Evolutionary conservation across 192 early-diverging fungal genomes (phyloP).

Genomic region (Mycoemilia scoparia): DNA sequence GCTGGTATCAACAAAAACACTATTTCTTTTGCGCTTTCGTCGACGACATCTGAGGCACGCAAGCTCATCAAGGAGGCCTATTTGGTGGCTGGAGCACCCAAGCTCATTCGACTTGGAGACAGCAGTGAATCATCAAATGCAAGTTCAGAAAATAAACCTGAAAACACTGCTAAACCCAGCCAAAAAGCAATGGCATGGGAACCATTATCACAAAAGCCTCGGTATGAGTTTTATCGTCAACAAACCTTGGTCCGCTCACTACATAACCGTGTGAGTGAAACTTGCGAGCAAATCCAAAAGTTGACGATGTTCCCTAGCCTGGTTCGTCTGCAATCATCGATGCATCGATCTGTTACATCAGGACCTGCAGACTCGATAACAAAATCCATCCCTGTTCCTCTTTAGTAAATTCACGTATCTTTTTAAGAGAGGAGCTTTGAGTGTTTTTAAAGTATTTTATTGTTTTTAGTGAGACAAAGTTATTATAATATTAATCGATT

Average conservation of each 20-base stretch:
- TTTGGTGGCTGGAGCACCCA: conserved; percentile 16
- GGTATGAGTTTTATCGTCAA: conserved; percentile 24
- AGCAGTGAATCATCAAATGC: not conserved
- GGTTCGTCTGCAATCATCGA: no score
- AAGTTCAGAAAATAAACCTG: not conserved
- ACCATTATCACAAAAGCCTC: conserved; percentile 13
- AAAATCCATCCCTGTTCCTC: no score
- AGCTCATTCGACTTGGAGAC: conserved; percentile 10
- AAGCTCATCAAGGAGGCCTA: conserved; percentile 13
- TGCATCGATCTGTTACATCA: no score
- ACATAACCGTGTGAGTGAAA: conserved; percentile 13
- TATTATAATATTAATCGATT: no score
- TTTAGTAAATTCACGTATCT: no score
- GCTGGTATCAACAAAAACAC: not conserved
- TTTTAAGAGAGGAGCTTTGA: no score
- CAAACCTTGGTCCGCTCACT: conserved; percentile 24
- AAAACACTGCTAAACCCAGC: not conserved
- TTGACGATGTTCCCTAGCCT: no score
- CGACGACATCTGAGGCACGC: conserved; percentile 6
- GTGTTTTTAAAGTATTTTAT: no score
- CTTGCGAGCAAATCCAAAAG: no score
- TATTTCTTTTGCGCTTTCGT: not conserved
- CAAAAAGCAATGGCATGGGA: conserved; percentile 7
- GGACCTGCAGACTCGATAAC: no score
- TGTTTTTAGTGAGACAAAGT: no score